phyloP scores from a whole-genome alignment of 1,139 yeast genomes.

The Geotrichum cucujoidarum region DNA sequence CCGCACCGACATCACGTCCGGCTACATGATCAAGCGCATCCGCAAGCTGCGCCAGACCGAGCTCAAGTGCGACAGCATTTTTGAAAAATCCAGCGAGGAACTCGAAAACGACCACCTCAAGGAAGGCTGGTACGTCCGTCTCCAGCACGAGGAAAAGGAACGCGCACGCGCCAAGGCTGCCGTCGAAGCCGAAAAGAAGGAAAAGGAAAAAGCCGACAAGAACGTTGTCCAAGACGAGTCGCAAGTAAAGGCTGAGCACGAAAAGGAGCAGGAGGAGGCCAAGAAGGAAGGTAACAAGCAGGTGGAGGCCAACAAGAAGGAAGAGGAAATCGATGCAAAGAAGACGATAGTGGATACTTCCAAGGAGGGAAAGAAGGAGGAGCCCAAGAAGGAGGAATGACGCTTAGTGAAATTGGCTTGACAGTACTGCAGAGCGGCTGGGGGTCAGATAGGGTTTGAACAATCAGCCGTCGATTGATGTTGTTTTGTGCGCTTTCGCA shows the following conservation, averaged over 20 bases:
- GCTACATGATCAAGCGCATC: slow-evolving; percentile 9
- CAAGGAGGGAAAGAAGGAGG: slow-evolving; percentile 40
- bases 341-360: slow-evolving; percentile 29
- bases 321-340: slow-evolving; percentile 21
- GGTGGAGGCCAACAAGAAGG: slow-evolving; percentile 28
- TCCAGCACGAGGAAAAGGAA: slow-evolving; percentile 2
- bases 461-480: too few relatives aligned
- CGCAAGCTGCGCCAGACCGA: neutral
- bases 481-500: too few relatives aligned
- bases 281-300: slow-evolving; percentile 16
- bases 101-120: slow-evolving; percentile 2
- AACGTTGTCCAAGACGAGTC: slow-evolving; percentile 20
- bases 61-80: slow-evolving; percentile 8
- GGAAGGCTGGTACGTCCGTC: slow-evolving; percentile 14
- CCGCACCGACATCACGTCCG: slow-evolving; percentile 10
- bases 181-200: slow-evolving; percentile 42
- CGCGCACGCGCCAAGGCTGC: slow-evolving; percentile 15
- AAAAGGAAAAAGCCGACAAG: slow-evolving; percentile 9
- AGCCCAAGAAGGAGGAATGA: slow-evolving; percentile 8
- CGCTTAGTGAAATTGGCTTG: neutral
- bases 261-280: slow-evolving; percentile 32
- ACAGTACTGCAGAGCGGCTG: too few relatives aligned
- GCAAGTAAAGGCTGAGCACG: slow-evolving; percentile 28
- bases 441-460: too few relatives aligned
- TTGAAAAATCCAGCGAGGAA: neutral